Evolutionary conservation across 768 basidiomycete species (phyloP).

Genomic region (Thelephora aurantiotincta): DNA sequence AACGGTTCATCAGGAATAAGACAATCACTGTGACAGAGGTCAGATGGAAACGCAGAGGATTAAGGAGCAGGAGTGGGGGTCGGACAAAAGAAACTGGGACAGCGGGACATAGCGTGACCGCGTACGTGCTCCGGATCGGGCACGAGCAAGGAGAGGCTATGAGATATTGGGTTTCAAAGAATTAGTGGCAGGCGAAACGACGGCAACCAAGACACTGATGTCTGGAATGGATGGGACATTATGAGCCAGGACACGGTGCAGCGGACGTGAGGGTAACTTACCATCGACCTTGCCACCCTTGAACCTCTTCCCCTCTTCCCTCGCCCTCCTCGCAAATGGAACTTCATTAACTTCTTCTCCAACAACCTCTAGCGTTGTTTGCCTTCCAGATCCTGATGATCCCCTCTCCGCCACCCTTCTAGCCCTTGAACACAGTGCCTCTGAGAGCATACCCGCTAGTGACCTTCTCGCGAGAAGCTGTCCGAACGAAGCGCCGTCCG

Average conservation of each 20-base stretch:
- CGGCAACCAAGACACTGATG: slow-evolving; percentile 53
- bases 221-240: slow-evolving; percentile 21
- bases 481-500: background rate
- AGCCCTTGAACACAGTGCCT: slow-evolving; percentile 72
- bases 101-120: no score
- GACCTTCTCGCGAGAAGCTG: slow-evolving; percentile 30
- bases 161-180: no score
- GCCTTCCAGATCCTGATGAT: slow-evolving; percentile 15
- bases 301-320: slow-evolving; percentile 58
- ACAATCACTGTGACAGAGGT: no score
- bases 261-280: slow-evolving; percentile 19
- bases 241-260: slow-evolving; percentile 1
- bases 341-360: slow-evolving; percentile 29
- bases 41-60: no score
- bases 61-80: no score
- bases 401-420: slow-evolving; percentile 44
- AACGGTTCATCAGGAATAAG: no score
- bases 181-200: slow-evolving; percentile 33
- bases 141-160: no score
- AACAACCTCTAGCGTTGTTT: slow-evolving; percentile 9
- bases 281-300: slow-evolving; percentile 80
- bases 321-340: slow-evolving; percentile 76
- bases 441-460: slow-evolving; percentile 57
- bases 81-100: no score
- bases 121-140: no score